A percentile compares a stretch with the other conserved stretches of the same genome.
phyloP scores from a whole-genome alignment of 192 early-diverging fungal genomes.

The Coemansia sp. region DNA sequence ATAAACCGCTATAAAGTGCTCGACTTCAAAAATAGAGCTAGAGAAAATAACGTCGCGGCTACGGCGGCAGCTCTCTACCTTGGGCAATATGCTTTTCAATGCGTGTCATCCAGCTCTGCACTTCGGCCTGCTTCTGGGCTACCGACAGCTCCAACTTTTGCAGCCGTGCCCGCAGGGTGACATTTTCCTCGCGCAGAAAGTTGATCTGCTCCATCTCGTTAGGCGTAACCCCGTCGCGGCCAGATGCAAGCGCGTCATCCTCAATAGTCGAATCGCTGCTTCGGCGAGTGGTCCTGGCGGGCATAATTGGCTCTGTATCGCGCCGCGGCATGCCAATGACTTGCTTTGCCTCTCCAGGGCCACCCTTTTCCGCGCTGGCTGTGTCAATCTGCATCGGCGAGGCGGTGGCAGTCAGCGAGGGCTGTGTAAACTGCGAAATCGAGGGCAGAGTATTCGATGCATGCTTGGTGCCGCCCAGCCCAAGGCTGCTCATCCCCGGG shows the following conservation, averaged over 20 bases:
- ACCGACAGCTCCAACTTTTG: constrained; percentile 36
- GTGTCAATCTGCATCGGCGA: constrained; percentile 23
- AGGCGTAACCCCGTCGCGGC: constrained; percentile 18
- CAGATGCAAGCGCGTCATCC: constrained; percentile 16
- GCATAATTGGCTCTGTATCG: constrained; percentile 7
- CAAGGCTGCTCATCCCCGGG: constrained; percentile 5
- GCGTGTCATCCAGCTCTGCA: constrained; percentile 41
- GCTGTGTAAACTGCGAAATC: constrained; percentile 27
- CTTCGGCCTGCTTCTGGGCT: constrained; percentile 35
- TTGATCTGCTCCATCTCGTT: constrained; percentile 24
- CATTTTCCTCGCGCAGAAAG: constrained; percentile 41
- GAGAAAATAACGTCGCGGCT: no score
- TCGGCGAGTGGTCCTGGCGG: constrained; percentile 9
- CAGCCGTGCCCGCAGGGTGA: constrained; percentile 22
- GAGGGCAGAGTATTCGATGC: constrained; percentile 12
- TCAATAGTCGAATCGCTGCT: constrained; percentile 25
- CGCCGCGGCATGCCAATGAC: not conserved
- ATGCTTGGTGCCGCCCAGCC: not conserved
- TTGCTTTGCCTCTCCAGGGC: not conserved
- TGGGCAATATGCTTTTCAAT: constrained; percentile 28
- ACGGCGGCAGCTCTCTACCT: not conserved
- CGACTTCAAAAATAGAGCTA: not conserved
- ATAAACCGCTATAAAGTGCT: not conserved
- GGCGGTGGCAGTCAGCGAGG: not conserved
- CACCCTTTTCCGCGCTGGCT: constrained; percentile 1